These are phyloP conservation scores for Acanthamoeba royreba DNA, from an alignment of 208 protist species.

Conservation along the genomic window DNA sequence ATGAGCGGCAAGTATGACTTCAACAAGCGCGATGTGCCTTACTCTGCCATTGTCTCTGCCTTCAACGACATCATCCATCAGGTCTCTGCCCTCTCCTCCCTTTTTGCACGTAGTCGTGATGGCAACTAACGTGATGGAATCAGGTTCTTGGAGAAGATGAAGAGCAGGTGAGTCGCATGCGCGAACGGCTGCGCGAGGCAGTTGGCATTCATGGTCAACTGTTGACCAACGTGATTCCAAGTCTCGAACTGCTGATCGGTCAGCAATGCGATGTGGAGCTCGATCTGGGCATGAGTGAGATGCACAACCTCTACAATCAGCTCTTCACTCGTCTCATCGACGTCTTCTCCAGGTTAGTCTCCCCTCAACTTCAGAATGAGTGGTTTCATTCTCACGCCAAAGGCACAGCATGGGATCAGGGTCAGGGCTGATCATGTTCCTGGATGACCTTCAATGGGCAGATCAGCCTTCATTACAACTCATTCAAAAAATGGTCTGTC, in stretches of 20 bases:
- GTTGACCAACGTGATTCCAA: slow-evolving; percentile 12
- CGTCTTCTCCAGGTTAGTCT: not conserved
- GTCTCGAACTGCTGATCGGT: slow-evolving; percentile 15
- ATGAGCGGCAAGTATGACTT: slow-evolving; percentile 34
- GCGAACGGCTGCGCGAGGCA: not conserved
- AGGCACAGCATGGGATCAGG: not conserved
- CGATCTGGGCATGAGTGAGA: slow-evolving; percentile 14
- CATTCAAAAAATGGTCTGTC: not conserved
- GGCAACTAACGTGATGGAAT: not conserved
- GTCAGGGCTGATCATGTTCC: not conserved
- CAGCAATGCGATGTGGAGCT: not conserved
- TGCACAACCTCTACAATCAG: slow-evolving; percentile 38
- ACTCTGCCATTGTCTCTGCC: slow-evolving; percentile 9
- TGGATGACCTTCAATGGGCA: slow-evolving; percentile 34
- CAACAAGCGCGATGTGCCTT: slow-evolving; percentile 39
- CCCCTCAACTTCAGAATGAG: not conserved
- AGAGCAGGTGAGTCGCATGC: not conserved
- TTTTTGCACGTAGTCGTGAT: too few relatives aligned
- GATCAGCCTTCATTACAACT: slow-evolving; percentile 18
- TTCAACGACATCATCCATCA: not conserved
- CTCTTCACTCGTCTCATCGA: slow-evolving; percentile 6
- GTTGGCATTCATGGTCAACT: slow-evolving; percentile 1
- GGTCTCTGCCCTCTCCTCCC: not conserved
- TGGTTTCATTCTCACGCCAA: too few relatives aligned
- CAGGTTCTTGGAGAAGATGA: slow-evolving; percentile 9